Evolutionary conservation across 2,329 filamentous ascomycete genomes (phyloP).

Genomic region (Colletotrichum sp.): DNA sequence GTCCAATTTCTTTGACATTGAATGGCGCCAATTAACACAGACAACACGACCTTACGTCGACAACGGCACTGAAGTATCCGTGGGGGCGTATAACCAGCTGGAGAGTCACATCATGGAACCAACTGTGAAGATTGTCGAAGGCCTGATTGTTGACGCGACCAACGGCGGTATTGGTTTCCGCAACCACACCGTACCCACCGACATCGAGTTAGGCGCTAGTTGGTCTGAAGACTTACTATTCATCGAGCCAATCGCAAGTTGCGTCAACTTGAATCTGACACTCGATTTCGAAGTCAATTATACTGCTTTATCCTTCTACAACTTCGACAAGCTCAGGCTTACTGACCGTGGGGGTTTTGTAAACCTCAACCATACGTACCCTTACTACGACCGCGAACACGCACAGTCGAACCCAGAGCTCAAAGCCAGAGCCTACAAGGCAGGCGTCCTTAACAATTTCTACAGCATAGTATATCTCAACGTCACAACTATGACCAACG

Average conservation of each 20-base stretch:
- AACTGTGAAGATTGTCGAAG: conserved; percentile 40
- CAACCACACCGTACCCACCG: conserved; percentile 45
- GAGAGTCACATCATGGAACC: conserved; percentile 37
- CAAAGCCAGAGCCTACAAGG: no score
- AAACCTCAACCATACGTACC: conserved; percentile 38
- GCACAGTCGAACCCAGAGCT: conserved; percentile 24
- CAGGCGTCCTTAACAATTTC: no score
- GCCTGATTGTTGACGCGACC: conserved; percentile 45
- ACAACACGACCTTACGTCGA: no score
- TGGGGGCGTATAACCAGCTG: background rate
- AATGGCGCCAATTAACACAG: conserved; percentile 25
- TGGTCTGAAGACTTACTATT: conserved; percentile 56
- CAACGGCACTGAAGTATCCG: no score
- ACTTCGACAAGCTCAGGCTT: no score
- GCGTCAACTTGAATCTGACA: conserved; percentile 47
- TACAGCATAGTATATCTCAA: no score
- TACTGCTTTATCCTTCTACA: no score
- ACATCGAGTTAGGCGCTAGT: conserved; percentile 35
- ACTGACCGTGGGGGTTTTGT: conserved; percentile 49
- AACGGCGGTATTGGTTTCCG: conserved; percentile 49
- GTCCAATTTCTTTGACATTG: conserved; percentile 49
- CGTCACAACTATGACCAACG: no score
- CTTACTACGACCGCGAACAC: conserved; percentile 31
- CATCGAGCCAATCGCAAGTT: conserved; percentile 47
- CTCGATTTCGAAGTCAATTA: conserved; percentile 40